Evolutionary conservation across 2,329 filamentous ascomycete species (phyloP).

Genomic region (Pseudogymnoascus sp.): DNA sequence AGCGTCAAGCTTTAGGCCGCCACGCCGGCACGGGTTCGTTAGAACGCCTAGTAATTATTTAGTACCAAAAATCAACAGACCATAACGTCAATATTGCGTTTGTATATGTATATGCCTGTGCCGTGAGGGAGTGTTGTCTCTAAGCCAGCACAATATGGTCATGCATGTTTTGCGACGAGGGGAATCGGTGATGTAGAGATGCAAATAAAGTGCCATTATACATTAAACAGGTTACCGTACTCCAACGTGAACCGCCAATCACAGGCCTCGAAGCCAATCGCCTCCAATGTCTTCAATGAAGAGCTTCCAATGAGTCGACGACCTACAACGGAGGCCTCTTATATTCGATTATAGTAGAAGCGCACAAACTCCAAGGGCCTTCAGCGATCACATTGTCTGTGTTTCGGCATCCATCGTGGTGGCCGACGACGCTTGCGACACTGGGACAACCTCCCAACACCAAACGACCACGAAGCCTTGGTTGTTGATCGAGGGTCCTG

Average conservation of each 20-base stretch:
- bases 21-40: background rate
- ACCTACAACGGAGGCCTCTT: constrained; percentile 6
- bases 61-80: background rate
- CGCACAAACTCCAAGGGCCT: constrained; percentile 4
- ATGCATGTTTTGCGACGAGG: background rate
- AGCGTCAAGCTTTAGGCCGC: background rate
- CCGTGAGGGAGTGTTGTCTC: background rate
- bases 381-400: background rate
- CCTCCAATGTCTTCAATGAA: constrained; percentile 8
- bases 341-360: background rate
- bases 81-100: constrained; percentile 5
- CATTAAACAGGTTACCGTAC: background rate
- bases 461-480: constrained; percentile 6
- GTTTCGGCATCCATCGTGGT: constrained; percentile 8
- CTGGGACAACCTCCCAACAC: background rate
- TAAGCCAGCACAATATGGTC: background rate
- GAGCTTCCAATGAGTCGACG: constrained; percentile 7
- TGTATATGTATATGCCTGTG: background rate
- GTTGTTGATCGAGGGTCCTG: constrained; percentile 5
- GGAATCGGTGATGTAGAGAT: background rate
- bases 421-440: background rate
- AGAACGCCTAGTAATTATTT: background rate
- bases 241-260: background rate
- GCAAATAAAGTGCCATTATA: background rate
- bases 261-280: constrained; percentile 6